phyloP scores from a whole-genome alignment of 805 yeast genomes.

The Ogataea sp. region DNA sequence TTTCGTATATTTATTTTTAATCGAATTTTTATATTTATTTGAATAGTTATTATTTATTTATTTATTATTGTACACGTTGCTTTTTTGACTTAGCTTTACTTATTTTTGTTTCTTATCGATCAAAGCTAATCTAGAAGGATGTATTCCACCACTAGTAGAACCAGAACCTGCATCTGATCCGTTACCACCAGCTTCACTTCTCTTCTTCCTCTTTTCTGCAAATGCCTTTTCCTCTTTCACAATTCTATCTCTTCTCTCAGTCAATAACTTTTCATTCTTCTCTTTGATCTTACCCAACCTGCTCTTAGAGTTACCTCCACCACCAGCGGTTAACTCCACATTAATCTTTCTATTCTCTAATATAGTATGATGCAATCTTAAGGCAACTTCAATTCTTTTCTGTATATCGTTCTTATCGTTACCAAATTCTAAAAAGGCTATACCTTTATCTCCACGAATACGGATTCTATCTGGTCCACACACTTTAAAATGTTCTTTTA shows the following conservation, averaged over 20 bases:
- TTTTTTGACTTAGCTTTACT: not conserved
- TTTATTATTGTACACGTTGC: not conserved
- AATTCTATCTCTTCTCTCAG: conserved; percentile 58
- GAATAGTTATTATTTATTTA: too few relatives aligned
- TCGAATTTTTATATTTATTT: too few relatives aligned
- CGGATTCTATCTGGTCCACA: conserved; percentile 70
- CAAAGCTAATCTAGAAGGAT: conserved; percentile 60
- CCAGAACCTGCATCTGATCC: not conserved
- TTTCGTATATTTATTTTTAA: too few relatives aligned
- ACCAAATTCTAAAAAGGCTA: conserved; percentile 83
- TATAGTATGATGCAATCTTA: conserved; percentile 72
- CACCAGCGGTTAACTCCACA: conserved; percentile 96
- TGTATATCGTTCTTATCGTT: conserved; percentile 54
- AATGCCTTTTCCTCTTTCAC: conserved; percentile 35
- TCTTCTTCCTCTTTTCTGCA: conserved; percentile 22
- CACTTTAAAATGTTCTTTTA: conserved; percentile 65
- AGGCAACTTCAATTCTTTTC: conserved; percentile 74
- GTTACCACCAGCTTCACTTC: not conserved
- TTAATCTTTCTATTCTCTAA: conserved; percentile 73
- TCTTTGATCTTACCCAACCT: conserved; percentile 63
- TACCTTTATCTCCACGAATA: conserved; percentile 77
- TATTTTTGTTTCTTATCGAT: conserved; percentile 20
- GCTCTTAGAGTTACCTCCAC: conserved; percentile 82
- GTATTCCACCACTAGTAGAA: conserved; percentile 32
- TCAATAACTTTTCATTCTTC: conserved; percentile 69